Evolutionary conservation across 805 yeast genomes (phyloP), one percentile per base, ranked within the genome.

Genomic region (Teunomyces cretensis): DNA sequence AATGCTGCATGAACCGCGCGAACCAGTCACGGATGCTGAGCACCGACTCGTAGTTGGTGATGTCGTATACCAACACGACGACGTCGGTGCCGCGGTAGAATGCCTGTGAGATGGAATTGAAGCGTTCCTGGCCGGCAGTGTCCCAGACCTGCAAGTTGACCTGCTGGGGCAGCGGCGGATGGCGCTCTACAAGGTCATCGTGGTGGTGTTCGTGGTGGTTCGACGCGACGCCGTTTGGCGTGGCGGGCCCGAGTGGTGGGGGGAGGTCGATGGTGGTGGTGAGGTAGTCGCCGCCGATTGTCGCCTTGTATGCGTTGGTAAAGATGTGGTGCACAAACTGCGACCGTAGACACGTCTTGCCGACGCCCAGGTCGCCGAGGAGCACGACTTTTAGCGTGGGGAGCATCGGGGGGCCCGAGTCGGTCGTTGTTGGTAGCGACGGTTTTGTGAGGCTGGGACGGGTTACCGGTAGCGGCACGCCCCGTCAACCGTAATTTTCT

Each of bases 41-140:
- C 43, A 78, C 76, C 15, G 74, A 67, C 54, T 76, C 80, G 45
- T 78, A 75, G 52, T 72, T 74, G 43, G 82, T 74, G 30, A 77
- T 62, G 58, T 80, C 85, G 54, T 77, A 79, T 14, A 79, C 79
- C 35, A 80, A 53, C 6, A 80, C 67, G 4, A 74, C 80, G 14
- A 79, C 76, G 52, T 80, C 84, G 0, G 83, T 72, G 7, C 85
- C 85, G 32, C 85, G 61, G 58, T 79, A 80, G 51, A 79, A 80
- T 4, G 82, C 78, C 55, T 73, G 76, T 9, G 78, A 69, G 26
- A 78, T 75, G 42, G 79, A 74, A 47, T 72, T 70, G 57, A 71
- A 72, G 39, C 77, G 54, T 51, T 72, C 77, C 54, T 72, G 77
- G 11, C 77, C 76, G 1, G 77, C 76, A 8, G 77, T 72, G 52